A percentile compares a stretch with the other conserved stretches of the same genome.
Conservation (phyloP, 352 stramenopile species). For the Phytopythium helicoides region DNA sequence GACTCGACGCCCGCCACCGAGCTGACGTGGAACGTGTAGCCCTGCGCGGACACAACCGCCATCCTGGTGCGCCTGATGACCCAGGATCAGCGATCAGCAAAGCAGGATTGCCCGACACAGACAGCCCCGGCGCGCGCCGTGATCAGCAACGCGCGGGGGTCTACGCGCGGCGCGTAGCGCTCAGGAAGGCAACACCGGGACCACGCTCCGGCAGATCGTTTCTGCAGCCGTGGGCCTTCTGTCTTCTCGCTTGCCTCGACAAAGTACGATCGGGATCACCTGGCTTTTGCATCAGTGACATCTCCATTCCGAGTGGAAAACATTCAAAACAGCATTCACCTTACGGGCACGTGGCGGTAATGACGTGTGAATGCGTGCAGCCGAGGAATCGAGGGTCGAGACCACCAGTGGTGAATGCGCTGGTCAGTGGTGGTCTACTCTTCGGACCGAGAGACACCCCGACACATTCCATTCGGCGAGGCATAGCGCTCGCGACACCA, state of each 20-base stretch:
- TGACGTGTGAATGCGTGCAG: too few species aligned
- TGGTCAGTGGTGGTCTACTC: too few species aligned
- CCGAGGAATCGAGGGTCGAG: too few species aligned
- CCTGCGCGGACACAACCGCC: conserved; percentile 30
- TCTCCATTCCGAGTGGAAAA: too few species aligned
- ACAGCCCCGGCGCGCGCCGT: not conserved
- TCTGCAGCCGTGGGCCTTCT: not conserved
- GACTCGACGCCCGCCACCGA: conserved; percentile 75
- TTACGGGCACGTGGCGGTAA: too few species aligned
- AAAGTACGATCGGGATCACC: conserved; percentile 1
- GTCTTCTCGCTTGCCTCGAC: not conserved
- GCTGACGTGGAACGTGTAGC: conserved; percentile 55
- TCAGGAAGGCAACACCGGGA: too few species aligned
- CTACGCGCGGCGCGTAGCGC: too few species aligned
- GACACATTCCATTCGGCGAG: not conserved
- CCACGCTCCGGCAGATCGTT: conserved; percentile 3
- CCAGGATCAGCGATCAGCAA: not conserved
- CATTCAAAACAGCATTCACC: not conserved
- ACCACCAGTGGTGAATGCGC: too few species aligned
- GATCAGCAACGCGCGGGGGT: not conserved
- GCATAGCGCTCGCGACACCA: not conserved
- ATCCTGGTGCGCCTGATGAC: conserved; percentile 2
- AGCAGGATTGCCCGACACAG: not conserved
- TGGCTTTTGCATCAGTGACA: not conserved
- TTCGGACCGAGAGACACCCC: too few species aligned